phyloP scores from a whole-genome alignment of 2,329 filamentous ascomycete genomes.

The Cytospora piceicola region DNA sequence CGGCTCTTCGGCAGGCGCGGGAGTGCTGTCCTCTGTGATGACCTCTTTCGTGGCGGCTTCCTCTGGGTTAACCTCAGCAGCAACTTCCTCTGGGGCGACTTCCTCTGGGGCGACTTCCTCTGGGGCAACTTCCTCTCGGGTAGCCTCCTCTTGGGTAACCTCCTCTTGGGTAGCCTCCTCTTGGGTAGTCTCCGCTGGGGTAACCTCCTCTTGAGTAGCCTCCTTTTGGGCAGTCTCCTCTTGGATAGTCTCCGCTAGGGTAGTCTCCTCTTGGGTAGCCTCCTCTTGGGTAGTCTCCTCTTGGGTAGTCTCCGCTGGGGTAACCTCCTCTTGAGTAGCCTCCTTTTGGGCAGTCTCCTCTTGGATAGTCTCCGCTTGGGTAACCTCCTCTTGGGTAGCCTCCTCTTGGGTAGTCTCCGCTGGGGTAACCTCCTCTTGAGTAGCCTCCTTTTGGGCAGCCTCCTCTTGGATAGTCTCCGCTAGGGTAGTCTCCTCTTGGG shows the following conservation, averaged over 20 bases:
- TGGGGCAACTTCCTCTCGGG: neutral
- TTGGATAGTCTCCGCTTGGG: no score
- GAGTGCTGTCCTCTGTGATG: neutral
- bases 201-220: neutral
- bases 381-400: no score
- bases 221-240: no score
- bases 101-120: neutral
- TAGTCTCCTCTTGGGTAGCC: neutral
- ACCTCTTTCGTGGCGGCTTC: constrained; percentile 1
- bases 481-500: neutral
- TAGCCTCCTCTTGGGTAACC: neutral
- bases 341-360: neutral
- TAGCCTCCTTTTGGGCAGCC: neutral
- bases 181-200: neutral
- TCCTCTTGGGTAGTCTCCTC: neutral
- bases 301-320: neutral
- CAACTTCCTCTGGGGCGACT: neutral
- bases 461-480: neutral
- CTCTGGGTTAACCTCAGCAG: neutral
- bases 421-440: neutral
- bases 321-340: neutral
- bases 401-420: neutral
- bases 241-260: neutral
- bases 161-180: neutral
- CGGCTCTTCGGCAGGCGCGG: neutral